Evolutionary conservation across 306 rosid species (phyloP), one percentile per base, ranked within the genome.

Genomic region (Castanospermum australe): DNA sequence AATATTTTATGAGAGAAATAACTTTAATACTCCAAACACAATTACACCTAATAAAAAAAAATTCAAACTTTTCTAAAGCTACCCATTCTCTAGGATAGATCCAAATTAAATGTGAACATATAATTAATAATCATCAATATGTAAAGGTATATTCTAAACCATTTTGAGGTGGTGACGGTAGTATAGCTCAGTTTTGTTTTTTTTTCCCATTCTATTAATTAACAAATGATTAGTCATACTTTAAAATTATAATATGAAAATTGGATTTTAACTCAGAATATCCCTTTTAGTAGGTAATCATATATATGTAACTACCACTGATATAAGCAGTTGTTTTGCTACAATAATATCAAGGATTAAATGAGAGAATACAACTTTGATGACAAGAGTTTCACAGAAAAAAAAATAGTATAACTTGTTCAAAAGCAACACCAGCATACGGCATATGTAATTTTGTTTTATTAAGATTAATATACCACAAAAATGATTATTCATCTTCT

Each of bases 31-130:
- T n/a, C n/a, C n/a, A n/a, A n/a, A n/a, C n/a, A n/a, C n/a, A n/a
- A n/a, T n/a, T n/a, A n/a, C n/a, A n/a, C n/a, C n/a, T n/a, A n/a
- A n/a, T n/a, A n/a, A n/a, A n/a, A n/a, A n/a, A n/a, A n/a, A 41
- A 14, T 79, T 64, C 45, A 13, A 72, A 45, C 54, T 12, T 57
- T 22, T 55, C n/a, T 21, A 59, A 47, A 18, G 42, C 71, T 35
- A 45, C 68, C 80, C 39, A 59, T 61, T 73, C 71, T 67, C 60
- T 39, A 21, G 24, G 67, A 20, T 83, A 67, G 62, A 79, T 79
- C 66, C 69, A 15, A 73, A 61, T 28, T 45, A 10, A 70, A 73
- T 71, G 84, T 56, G 14, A 71, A 45, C 5, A 64, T 67, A 51
- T 45, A n/a, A 8, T 61, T 30, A 14, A 45, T 14, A 25, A n/a